Conservation (phyloP, 345 rosid genomes). For the Populus pruinosa region DNA sequence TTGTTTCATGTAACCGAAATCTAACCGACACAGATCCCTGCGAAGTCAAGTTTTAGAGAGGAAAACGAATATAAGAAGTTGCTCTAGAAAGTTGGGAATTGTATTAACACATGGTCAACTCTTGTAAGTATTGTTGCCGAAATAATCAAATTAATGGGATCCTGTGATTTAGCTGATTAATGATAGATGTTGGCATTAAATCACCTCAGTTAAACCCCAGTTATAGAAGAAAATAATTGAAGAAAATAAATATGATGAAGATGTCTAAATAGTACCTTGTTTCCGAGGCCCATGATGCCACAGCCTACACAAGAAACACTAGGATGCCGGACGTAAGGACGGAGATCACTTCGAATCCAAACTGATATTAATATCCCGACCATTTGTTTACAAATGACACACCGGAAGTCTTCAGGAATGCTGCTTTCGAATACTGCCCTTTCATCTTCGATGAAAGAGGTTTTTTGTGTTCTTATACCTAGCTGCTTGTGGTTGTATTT, state of each 20-base stretch:
- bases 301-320: constrained; percentile 77
- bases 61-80: neutral
- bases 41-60: neutral
- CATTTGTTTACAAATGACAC: constrained; percentile 76
- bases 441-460: constrained; percentile 17
- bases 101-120: neutral
- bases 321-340: constrained; percentile 46
- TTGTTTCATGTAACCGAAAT: constrained; percentile 63
- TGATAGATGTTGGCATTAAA: neutral
- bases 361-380: constrained; percentile 70
- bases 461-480: neutral
- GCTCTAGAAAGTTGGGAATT: neutral
- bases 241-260: neutral
- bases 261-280: constrained; percentile 46
- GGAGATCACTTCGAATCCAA: constrained; percentile 58
- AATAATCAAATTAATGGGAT: neutral
- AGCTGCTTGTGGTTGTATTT: neutral
- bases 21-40: constrained; percentile 84
- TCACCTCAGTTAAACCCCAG: neutral
- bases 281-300: constrained; percentile 79
- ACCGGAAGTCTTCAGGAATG: constrained; percentile 33
- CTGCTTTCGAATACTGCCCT: neutral
- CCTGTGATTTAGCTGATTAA: neutral
- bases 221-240: neutral
- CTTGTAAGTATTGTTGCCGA: neutral